Conservation (phyloP, 371 early-diverging fungal genomes). For the Apophysomyces elegans region DNA sequence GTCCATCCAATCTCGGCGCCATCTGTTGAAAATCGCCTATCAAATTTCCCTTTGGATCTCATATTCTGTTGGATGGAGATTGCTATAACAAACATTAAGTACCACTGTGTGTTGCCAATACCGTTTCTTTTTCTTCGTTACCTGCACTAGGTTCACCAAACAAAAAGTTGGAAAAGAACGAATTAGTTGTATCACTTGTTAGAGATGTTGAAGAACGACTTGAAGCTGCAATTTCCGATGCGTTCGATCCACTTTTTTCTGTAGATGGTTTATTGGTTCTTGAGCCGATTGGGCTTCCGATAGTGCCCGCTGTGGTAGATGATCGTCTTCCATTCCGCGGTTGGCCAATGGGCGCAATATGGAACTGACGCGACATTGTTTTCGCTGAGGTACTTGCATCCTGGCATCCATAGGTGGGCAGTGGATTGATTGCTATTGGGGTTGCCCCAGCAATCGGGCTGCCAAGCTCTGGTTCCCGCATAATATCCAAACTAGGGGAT, state of each 20-base stretch:
- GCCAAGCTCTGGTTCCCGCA: background rate
- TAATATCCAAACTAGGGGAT: background rate
- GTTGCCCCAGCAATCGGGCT: background rate
- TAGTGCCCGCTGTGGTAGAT: slow-evolving; percentile 11
- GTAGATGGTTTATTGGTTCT: background rate
- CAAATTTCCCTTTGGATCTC: slow-evolving; percentile 12
- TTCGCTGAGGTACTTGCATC: background rate
- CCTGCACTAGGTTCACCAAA: slow-evolving; percentile 27
- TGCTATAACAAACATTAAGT: background rate
- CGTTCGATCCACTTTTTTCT: background rate
- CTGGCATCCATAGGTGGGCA: background rate
- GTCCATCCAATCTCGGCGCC: slow-evolving; percentile 20
- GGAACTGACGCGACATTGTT: background rate
- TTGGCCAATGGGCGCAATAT: slow-evolving; percentile 16
- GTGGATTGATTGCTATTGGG: background rate
- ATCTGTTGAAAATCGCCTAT: slow-evolving; percentile 22
- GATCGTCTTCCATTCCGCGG: slow-evolving; percentile 12
- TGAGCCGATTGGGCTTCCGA: slow-evolving; percentile 14
- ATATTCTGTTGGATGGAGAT: slow-evolving; percentile 13
- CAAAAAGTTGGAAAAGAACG: slow-evolving; percentile 32
- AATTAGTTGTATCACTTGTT: slow-evolving; percentile 11
- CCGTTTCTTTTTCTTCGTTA: slow-evolving; percentile 8
- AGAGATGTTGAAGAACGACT: slow-evolving; percentile 1
- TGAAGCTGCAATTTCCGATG: background rate
- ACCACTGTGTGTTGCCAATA: no score